Evolutionary conservation across 345 rosid species (phyloP).

Genomic region (Bretschneidera sinensis): DNA sequence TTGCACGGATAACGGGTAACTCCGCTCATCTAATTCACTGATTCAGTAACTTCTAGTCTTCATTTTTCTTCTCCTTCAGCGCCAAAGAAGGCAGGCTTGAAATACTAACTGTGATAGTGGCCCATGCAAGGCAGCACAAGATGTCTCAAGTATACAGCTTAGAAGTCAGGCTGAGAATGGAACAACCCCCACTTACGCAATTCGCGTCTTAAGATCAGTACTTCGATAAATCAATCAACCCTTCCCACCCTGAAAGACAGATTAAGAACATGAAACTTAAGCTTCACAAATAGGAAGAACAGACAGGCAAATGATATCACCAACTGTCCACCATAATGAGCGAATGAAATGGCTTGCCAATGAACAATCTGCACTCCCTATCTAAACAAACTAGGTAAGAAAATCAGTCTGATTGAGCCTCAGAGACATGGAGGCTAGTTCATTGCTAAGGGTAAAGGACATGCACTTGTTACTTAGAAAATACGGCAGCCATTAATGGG

Average conservation of each 20-base stretch:
- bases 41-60: constrained; percentile 13
- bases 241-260: constrained; percentile 37
- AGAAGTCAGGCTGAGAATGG: background rate
- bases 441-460: too few species aligned
- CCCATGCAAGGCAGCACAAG: constrained; percentile 4
- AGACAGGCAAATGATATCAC: background rate
- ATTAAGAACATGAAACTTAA: background rate
- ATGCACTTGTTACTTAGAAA: too few species aligned
- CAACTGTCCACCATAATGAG: too few species aligned
- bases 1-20: constrained; percentile 4
- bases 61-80: constrained; percentile 13
- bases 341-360: too few species aligned
- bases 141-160: constrained; percentile 2
- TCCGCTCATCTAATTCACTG: constrained; percentile 4
- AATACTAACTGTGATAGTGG: background rate
- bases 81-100: background rate
- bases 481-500: too few species aligned
- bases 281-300: background rate
- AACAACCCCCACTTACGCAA: constrained; percentile 5
- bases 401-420: too few species aligned
- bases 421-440: too few species aligned
- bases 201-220: background rate
- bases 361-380: too few species aligned
- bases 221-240: constrained; percentile 17
- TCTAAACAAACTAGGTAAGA: too few species aligned